Percentiles rank a stretch among this genome's conserved stretches.
These are phyloP conservation scores for Trichoderma virens DNA, from an alignment of 495 filamentous ascomycete genomes.

Conservation along the genomic window DNA sequence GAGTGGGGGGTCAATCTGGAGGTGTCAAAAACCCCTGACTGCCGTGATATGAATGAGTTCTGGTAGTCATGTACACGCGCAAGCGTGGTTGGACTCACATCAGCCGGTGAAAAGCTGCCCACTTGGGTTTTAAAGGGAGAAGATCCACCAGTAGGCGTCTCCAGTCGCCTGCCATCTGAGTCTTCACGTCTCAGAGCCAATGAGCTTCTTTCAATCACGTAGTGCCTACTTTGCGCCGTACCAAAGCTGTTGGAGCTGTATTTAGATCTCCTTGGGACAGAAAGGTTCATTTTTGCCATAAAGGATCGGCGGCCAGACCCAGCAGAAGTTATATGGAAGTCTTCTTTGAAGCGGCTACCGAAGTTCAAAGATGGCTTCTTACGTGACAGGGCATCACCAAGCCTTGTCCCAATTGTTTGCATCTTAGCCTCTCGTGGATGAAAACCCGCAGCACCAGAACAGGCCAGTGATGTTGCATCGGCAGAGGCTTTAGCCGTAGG, in stretches of 20 bases:
- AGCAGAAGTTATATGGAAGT: neutral
- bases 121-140: neutral
- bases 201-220: neutral
- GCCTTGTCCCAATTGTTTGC: conserved; percentile 9
- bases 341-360: conserved; percentile 11
- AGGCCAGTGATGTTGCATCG: neutral
- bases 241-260: neutral
- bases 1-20: neutral
- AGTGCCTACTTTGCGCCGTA: neutral
- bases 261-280: conserved; percentile 3
- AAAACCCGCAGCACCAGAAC: neutral
- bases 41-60: neutral
- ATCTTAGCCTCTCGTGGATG: conserved; percentile 7
- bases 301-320: neutral
- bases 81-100: neutral
- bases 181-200: neutral
- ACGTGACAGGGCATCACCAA: conserved; percentile 1
- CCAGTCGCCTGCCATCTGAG: neutral
- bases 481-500: neutral
- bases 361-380: neutral
- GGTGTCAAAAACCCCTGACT: neutral
- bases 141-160: neutral
- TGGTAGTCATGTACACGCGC: neutral
- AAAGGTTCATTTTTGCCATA: conserved; percentile 6
- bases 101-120: neutral